These are phyloP conservation scores for Aurifilum marmelostoma DNA, from an alignment of 2,329 filamentous ascomycete species.

Conservation along the genomic window DNA sequence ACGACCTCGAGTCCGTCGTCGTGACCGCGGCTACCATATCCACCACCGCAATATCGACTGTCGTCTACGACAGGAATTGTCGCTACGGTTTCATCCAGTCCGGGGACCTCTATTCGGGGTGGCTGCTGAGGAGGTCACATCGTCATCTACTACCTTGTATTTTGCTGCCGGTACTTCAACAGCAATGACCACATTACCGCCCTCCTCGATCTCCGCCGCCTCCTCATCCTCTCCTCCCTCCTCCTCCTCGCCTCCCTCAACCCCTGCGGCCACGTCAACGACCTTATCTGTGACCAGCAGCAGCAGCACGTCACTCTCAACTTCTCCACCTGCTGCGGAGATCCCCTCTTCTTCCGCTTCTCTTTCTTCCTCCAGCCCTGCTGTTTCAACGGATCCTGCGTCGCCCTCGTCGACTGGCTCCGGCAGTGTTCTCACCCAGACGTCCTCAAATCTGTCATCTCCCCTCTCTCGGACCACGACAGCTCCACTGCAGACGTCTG, in stretches of 20 bases:
- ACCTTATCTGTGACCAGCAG: neutral
- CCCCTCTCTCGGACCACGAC: neutral
- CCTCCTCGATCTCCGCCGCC: no score
- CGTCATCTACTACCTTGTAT: neutral
- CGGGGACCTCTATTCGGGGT: neutral
- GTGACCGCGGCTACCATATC: neutral
- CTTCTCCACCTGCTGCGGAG: slow-evolving; percentile 7
- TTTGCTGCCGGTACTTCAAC: neutral
- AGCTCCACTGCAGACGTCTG: neutral
- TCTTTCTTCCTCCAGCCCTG: slow-evolving; percentile 4
- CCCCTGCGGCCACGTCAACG: neutral
- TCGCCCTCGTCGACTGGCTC: slow-evolving; percentile 6
- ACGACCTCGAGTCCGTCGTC: neutral
- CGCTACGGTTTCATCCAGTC: neutral
- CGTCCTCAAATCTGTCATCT: neutral
- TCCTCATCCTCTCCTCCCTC: no score
- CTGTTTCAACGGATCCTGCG: neutral
- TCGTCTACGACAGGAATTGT: neutral
- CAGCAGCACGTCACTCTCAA: neutral
- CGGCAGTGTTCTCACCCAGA: neutral
- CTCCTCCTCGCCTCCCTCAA: neutral
- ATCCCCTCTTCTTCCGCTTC: neutral
- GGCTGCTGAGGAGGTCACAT: neutral
- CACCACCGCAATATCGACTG: neutral
- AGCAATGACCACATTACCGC: slow-evolving; percentile 8